Evolutionary conservation across 2,329 filamentous ascomycete genomes (phyloP), one percentile per base, ranked within the genome.

Genomic region (Fusarium devonianum): DNA sequence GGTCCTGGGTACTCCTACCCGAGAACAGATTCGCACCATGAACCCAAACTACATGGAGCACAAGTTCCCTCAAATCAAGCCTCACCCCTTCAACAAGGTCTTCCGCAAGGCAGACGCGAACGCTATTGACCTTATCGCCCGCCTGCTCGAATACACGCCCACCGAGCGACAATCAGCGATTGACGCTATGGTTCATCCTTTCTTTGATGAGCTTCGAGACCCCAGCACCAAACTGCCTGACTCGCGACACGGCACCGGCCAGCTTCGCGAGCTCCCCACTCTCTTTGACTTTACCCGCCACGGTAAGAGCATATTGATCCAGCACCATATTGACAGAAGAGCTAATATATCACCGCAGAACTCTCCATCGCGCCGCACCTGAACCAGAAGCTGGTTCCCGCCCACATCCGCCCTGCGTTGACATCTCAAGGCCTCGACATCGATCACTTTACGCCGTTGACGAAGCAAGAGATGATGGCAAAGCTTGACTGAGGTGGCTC

Each of bases 21-120:
- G 94, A 60, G 94, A 99, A 73, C 94, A 99, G 75, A 99, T 99
- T 69, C 90, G 94, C 64, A 99, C 94, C 61, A 99, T 99, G 94
- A 99, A 99, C 75, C 94, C 94, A 51, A 99, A 99, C 76, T 99
- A 99, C 76, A 99, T 99, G 94, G 94, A 99, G 78, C 94, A 99
- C 79, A 97, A 97, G 79, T 99, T 99, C 76, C 94, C 94, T 36
- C 94, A 99, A 75, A 99, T 99, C 79, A 99, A 99, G 80, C 94
- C 94, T 49, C 94, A 99, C 70, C 94, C 94, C 19, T 99, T 99
- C 81, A 95, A 89, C 78, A 97, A 97, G 84, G 94, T 99, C 46
- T 97, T 99, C 84, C 88, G 94, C 64, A 97, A 95, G 83, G 94
- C 94, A 47, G 91, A 96, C 63, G 82, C 86, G 22, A 92, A 91